Conservation (phyloP, 2,329 filamentous ascomycete species). For the Diaporthe batatas region DNA sequence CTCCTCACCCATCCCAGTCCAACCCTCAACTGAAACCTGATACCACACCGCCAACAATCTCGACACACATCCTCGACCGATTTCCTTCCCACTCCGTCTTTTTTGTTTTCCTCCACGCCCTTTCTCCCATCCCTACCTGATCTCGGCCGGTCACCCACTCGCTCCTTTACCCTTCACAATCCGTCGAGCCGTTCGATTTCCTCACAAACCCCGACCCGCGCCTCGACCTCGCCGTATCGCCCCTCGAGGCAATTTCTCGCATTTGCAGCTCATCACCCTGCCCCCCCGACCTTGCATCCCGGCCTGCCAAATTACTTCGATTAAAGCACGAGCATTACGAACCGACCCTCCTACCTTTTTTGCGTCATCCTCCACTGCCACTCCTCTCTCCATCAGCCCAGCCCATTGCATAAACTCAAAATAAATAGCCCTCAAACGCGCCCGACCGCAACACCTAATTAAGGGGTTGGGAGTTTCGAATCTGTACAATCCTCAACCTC, state of each 20-base stretch:
- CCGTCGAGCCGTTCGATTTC: slow-evolving; percentile 12
- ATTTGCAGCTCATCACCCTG: slow-evolving; percentile 29
- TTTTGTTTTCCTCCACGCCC: slow-evolving; percentile 25
- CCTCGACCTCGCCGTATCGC: slow-evolving; percentile 23
- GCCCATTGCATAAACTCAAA: slow-evolving; percentile 25
- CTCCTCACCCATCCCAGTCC: slow-evolving; percentile 40
- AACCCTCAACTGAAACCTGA: slow-evolving; percentile 42
- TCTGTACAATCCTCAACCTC: slow-evolving; percentile 33
- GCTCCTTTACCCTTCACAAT: slow-evolving; percentile 11
- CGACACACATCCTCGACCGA: slow-evolving; percentile 36
- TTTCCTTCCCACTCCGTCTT: slow-evolving; percentile 12
- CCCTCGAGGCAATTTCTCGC: slow-evolving; percentile 31
- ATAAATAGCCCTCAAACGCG: slow-evolving; percentile 26
- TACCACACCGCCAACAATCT: slow-evolving; percentile 40
- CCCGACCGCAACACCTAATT: slow-evolving; percentile 28
- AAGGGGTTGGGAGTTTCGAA: slow-evolving; percentile 33
- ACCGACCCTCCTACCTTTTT: slow-evolving; percentile 26
- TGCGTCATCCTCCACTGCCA: slow-evolving; percentile 31
- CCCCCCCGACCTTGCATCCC: slow-evolving; percentile 34
- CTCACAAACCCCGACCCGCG: background rate
- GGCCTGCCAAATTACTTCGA: slow-evolving; percentile 34
- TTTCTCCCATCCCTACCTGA: slow-evolving; percentile 20
- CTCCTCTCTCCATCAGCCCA: background rate
- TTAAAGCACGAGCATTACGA: slow-evolving; percentile 36
- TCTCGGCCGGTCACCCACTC: slow-evolving; percentile 22